Base-by-base conservation (phyloP, 2,329 filamentous ascomycete genomes). In the Pestalotiopsis sp. region DNA sequence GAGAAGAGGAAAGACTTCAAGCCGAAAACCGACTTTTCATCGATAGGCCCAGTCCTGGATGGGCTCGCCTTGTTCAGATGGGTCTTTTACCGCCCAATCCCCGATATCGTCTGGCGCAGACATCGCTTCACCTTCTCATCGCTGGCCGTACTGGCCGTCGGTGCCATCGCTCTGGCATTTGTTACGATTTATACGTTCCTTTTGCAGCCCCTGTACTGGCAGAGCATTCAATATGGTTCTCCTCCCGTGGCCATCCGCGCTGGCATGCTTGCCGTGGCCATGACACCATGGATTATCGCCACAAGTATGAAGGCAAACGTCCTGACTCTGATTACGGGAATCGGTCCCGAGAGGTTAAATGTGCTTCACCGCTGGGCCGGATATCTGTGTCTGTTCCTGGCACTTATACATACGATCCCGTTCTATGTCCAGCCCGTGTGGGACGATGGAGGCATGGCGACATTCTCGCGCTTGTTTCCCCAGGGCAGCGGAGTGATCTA, bases 321-420 rank as follows among this genome's bases (percentile, higher is more conserved):
- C 39, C 86, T 98, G 66, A 91, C 92, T 0, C 81, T 94, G 67
- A 80, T 98, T 68, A 97, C 94, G 4, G 95, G 95, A 14, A 95
- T 98, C 71, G 93, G 94, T 3, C 94, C 96, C 48, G 95, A 98
- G 77, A 87, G 95, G 62, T 86, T 98, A 64, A 98, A 97, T 73
- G 94, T 98, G 39, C 86, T 98, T 68, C 95, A 98, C 80, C 89
- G 95, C 73, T 98, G 94, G 94, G 89, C 92, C 7, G 93, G 92
- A 35, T 97, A 97, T 76, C 81, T 98, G 11, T 96, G 92, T 75
- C 84, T 97, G 1, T 91, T 97, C 70, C 83, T 98, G 67, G 91
- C 92, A 35, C 83, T 98, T 66, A 85, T 97, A 20, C 95, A 98
- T 76, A 93, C 91, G 22, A 84, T 97, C 17, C 95, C 95, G 0